Base-by-base conservation (phyloP, 768 basidiomycete species). In the Hortiboletus campestris region DNA sequence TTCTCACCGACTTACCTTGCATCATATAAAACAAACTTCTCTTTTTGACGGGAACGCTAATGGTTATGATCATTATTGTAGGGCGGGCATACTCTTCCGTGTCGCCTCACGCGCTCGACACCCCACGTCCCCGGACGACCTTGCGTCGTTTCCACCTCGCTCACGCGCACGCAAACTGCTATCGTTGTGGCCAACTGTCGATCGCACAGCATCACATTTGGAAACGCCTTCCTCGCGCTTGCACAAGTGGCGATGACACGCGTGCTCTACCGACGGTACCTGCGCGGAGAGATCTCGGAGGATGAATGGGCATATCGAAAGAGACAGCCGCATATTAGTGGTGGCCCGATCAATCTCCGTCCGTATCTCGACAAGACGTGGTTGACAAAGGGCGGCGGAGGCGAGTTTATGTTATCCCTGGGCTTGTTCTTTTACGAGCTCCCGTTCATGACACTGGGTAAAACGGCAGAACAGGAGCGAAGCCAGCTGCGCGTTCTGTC, bases 81-180 rank as follows among this genome's bases (percentile, higher is more conserved):
- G 83, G 84, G 83, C 4, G 84, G 84, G 3, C 83, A 85, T 46
- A 79, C 80, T 0, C 70, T 85, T 10, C 83, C 83, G 2, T 72
- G 78, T 44, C 76, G 67, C 16, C 49, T 74, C 35, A 75, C 76
- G 1, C 62, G 59, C 29, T 51, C 63, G 6, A 80, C 80, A 0
- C 58, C 62, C 2, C 64, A 64, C 42, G 71, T 67, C 0, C 74
- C 78, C 8, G 75, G 81, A 6, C 61, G 61, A 25, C 75, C 78
- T 20, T 64, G 66, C 31, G n/a, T 29, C 14, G 43, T 66, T 12
- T 39, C 50, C 5, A 53, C 49, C 25, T 54, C 58, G 8, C 72
- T 78, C 42, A 67, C 75, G 2, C 42, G 42, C 1, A 63, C 71
- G 9, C 64, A 70, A 40, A 76, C 74, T 13, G 49, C 55, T 11